phyloP scores from a whole-genome alignment of 495 filamentous ascomycete genomes.

The Aspergillus baeticus region DNA sequence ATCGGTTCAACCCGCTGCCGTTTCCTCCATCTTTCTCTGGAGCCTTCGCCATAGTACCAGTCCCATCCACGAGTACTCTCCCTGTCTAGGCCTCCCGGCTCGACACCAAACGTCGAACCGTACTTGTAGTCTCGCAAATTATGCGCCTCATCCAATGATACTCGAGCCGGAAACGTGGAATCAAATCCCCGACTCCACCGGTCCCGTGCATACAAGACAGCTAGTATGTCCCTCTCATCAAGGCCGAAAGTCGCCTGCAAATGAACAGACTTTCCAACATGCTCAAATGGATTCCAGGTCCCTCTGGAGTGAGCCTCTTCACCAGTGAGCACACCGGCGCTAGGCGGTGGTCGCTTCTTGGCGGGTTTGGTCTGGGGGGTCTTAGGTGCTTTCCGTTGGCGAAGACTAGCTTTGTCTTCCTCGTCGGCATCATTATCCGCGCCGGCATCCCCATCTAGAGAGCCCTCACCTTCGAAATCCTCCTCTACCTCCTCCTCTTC shows the following conservation, averaged over 20 bases:
- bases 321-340: slow-evolving; percentile 14
- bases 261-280: slow-evolving; percentile 40
- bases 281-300: slow-evolving; percentile 34
- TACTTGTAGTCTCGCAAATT: slow-evolving; percentile 36
- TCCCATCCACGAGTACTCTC: slow-evolving; percentile 52
- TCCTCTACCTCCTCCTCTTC: slow-evolving; percentile 22
- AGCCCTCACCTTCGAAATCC: slow-evolving; percentile 13
- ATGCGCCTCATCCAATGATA: slow-evolving; percentile 26
- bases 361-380: background rate
- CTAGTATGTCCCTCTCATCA: slow-evolving; percentile 46
- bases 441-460: slow-evolving; percentile 14
- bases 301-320: slow-evolving; percentile 38
- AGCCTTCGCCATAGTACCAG: slow-evolving; percentile 52
- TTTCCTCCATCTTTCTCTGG: slow-evolving; percentile 35
- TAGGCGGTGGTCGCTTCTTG: slow-evolving; percentile 23
- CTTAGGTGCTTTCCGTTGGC: background rate
- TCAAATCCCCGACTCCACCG: slow-evolving; percentile 46
- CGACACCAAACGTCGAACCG: slow-evolving; percentile 38
- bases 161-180: slow-evolving; percentile 48
- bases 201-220: slow-evolving; percentile 45
- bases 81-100: slow-evolving; percentile 35
- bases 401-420: background rate
- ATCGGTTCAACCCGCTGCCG: slow-evolving; percentile 35
- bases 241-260: slow-evolving; percentile 40
- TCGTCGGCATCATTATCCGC: slow-evolving; percentile 12